Evolutionary conservation across 2,329 filamentous ascomycete genomes (phyloP).

Genomic region (Coniochaeta prunicola): DNA sequence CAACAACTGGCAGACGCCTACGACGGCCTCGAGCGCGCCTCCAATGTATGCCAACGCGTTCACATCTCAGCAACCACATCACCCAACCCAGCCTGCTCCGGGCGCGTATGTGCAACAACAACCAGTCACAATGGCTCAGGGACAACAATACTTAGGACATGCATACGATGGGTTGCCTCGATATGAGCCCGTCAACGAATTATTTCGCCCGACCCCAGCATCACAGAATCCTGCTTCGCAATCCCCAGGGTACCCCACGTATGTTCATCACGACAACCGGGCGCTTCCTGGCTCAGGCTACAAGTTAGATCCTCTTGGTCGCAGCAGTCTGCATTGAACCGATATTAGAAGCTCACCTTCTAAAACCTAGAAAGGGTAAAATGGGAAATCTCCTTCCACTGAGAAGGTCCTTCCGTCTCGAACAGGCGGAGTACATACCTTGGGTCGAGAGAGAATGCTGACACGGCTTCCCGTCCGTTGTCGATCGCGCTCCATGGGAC

Average conservation of each 20-base stretch:
- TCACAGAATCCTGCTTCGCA: not conserved
- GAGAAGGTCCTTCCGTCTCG: not conserved
- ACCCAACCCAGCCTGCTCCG: constrained; percentile 7
- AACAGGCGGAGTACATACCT: not conserved
- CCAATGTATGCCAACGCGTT: constrained; percentile 35
- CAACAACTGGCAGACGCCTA: constrained; percentile 34
- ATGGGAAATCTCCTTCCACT: too few species aligned
- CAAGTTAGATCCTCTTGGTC: constrained; percentile 11
- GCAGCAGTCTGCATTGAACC: constrained; percentile 8
- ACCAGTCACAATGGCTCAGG: constrained; percentile 17
- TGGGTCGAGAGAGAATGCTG: not conserved
- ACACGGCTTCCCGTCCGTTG: not conserved
- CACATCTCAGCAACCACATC: constrained; percentile 26
- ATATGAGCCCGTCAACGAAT: constrained; percentile 6
- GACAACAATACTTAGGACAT: constrained; percentile 17
- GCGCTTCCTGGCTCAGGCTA: constrained; percentile 6
- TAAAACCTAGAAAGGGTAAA: too few species aligned
- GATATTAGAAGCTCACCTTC: not conserved
- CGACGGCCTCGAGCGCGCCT: constrained; percentile 31
- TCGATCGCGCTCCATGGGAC: not conserved
- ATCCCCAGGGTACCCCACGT: constrained; percentile 11
- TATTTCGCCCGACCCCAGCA: not conserved
- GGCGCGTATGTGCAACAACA: constrained; percentile 20
- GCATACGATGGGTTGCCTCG: constrained; percentile 20
- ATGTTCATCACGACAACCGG: constrained; percentile 12